These are phyloP conservation scores for Arabidopsis arenosa DNA, from an alignment of 345 rosid species.

Conservation along the genomic window DNA sequence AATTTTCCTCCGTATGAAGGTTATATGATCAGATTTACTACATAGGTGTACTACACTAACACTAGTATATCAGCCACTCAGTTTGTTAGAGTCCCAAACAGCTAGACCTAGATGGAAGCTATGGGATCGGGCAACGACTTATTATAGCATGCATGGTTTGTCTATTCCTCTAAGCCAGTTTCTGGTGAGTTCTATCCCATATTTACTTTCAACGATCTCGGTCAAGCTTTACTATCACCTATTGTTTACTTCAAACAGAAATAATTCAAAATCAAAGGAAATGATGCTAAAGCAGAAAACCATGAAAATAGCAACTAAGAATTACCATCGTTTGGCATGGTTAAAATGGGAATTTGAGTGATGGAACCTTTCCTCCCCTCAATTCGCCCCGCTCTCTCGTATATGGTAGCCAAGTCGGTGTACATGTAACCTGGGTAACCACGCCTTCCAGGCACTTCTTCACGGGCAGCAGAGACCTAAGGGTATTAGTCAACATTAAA, in stretches of 20 bases:
- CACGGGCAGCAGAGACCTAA: constrained; percentile 96
- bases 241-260: not conserved
- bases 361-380: constrained; percentile 94
- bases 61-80: constrained; percentile 4
- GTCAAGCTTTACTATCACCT: constrained; percentile 6
- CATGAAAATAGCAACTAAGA: not conserved
- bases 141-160: not conserved
- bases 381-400: constrained; percentile 92
- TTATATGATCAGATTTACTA: constrained; percentile 5
- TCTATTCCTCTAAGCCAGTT: constrained; percentile 25
- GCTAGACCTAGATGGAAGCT: constrained; percentile 21
- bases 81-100: constrained; percentile 16
- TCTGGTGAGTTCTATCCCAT: constrained; percentile 11
- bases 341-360: constrained; percentile 89
- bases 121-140: not conserved
- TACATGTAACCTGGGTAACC: constrained; percentile 98
- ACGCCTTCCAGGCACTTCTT: constrained; percentile 97
- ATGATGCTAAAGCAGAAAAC: constrained; percentile 2
- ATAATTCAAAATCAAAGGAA: constrained; percentile 3
- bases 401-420: constrained; percentile 92
- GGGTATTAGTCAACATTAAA: constrained; percentile 6
- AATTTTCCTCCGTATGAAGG: constrained; percentile 5
- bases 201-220: constrained; percentile 7
- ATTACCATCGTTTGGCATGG: constrained; percentile 97
- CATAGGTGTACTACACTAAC: constrained; percentile 12